Percentiles rank a stretch among this genome's conserved stretches.
Evolutionary conservation across 192 early-diverging fungal species (phyloP).

Genomic region (Jimgerdemannia lactiflua): DNA sequence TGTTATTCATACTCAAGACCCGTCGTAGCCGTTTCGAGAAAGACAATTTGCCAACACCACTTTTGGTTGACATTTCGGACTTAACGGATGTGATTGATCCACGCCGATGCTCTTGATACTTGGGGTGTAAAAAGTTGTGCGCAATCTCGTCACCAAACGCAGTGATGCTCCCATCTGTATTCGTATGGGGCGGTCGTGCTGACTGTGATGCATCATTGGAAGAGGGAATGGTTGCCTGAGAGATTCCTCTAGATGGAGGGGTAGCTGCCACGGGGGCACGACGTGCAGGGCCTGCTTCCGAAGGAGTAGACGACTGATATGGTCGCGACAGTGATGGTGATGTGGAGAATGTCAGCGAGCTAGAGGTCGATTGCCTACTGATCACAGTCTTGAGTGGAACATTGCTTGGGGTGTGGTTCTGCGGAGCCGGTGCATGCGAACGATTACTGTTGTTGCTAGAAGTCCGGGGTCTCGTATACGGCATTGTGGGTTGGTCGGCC

Average conservation of each 20-base stretch:
- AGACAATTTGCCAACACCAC: slow-evolving; percentile 12
- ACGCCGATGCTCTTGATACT: slow-evolving; percentile 2
- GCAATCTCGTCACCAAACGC: slow-evolving; percentile 1
- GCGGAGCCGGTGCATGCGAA: neutral
- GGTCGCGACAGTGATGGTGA: neutral
- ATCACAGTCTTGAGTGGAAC: neutral
- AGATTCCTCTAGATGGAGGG: neutral
- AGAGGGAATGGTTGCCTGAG: slow-evolving; percentile 7
- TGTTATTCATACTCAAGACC: slow-evolving; percentile 30
- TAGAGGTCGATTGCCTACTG: neutral
- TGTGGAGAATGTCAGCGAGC: neutral
- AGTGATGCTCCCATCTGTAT: neutral
- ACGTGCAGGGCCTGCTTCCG: neutral
- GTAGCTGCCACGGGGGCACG: neutral
- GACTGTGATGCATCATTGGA: slow-evolving; percentile 8
- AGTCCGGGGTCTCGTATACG: neutral
- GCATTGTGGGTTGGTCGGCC: neutral
- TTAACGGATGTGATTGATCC: slow-evolving; percentile 17
- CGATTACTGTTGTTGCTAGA: neutral
- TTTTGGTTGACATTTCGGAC: slow-evolving; percentile 18
- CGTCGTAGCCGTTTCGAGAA: slow-evolving; percentile 22
- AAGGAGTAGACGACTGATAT: neutral
- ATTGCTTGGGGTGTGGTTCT: neutral
- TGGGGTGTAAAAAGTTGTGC: neutral
- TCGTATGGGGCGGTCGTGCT: neutral